Evolutionary conservation across 2,329 filamentous ascomycete genomes (phyloP).

Genomic region (Xylaria sp.): DNA sequence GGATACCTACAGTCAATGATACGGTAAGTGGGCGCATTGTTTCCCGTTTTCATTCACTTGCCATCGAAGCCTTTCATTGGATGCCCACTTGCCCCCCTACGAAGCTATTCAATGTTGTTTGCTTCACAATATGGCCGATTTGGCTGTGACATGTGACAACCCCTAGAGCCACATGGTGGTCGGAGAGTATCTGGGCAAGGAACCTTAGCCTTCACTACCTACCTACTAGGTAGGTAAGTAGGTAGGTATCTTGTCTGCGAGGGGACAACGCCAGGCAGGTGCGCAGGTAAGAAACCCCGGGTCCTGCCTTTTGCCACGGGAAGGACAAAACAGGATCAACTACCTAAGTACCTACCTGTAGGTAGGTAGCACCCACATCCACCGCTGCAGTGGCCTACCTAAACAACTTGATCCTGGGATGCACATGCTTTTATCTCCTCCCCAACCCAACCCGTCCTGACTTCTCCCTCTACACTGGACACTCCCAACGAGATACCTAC

Average conservation of each 20-base stretch:
- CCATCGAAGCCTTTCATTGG: neutral
- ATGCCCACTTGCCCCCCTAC: neutral
- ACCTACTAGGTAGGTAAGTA: too few species aligned
- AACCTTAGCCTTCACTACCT: neutral
- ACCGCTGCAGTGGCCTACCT: neutral
- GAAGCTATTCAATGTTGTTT: conserved; percentile 18
- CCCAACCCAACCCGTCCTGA: too few species aligned
- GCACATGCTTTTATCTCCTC: too few species aligned
- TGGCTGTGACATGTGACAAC: neutral
- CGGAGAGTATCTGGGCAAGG: neutral
- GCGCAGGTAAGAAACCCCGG: neutral
- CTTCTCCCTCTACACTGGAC: too few species aligned
- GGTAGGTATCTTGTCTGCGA: too few species aligned
- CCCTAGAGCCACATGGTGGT: neutral
- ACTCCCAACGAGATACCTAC: too few species aligned
- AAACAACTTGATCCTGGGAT: neutral
- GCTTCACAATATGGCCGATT: neutral
- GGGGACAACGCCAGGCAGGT: too few species aligned
- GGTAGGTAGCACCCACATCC: too few species aligned
- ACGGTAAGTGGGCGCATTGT: conserved; percentile 31
- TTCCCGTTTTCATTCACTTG: conserved; percentile 15
- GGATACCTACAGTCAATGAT: conserved; percentile 32
- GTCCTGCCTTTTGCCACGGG: neutral
- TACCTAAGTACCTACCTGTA: too few species aligned
- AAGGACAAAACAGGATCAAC: too few species aligned